Percentiles rank a stretch among this genome's conserved stretches.
phyloP scores from a whole-genome alignment of 352 stramenopile species.

The Phytopythium kandeliae region DNA sequence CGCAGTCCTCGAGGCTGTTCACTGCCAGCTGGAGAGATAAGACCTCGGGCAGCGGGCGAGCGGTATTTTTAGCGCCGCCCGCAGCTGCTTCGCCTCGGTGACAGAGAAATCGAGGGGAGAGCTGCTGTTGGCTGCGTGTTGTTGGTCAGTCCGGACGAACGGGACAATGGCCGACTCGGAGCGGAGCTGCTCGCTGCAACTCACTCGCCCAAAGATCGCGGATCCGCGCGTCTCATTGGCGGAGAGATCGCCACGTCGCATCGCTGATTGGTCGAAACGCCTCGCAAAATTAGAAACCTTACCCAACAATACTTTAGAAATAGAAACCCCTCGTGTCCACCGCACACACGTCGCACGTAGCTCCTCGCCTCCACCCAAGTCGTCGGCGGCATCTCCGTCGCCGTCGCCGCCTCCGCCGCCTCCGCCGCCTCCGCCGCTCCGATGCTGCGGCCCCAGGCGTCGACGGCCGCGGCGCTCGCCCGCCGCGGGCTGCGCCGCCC shows the following conservation, averaged over 20 bases:
- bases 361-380: too few species aligned
- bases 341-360: background rate
- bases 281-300: background rate
- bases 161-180: too few species aligned
- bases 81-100: too few species aligned
- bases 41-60: background rate
- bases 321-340: background rate
- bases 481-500: background rate
- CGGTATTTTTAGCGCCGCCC: background rate
- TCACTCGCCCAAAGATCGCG: constrained; percentile 1
- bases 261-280: background rate
- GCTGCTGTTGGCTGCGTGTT: too few species aligned
- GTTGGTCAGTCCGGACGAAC: too few species aligned
- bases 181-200: too few species aligned
- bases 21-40: background rate
- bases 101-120: too few species aligned
- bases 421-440: background rate
- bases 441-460: background rate
- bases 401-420: background rate
- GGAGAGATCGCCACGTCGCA: too few species aligned
- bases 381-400: too few species aligned
- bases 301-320: background rate
- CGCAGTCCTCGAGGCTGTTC: background rate
- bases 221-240: constrained; percentile 2
- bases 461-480: background rate